Evolutionary conservation across 2,329 filamentous ascomycete species (phyloP).

Genomic region (Coniosporium uncinatum): DNA sequence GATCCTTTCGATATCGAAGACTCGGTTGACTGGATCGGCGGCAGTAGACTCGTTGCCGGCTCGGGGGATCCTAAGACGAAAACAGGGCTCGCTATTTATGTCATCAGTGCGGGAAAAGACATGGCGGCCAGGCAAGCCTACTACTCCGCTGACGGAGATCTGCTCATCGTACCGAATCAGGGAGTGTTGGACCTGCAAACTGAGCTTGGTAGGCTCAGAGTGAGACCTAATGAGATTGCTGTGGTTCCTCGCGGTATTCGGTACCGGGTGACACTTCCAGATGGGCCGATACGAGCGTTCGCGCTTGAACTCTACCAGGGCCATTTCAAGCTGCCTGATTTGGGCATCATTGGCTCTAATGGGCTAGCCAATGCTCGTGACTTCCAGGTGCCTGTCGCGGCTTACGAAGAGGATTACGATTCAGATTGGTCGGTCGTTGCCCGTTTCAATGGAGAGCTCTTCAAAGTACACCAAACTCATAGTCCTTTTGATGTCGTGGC

Average conservation of each 20-base stretch:
- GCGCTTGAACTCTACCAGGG: slow-evolving; percentile 62
- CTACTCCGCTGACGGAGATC: slow-evolving; percentile 73
- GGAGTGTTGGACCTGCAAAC: slow-evolving; percentile 63
- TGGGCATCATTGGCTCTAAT: slow-evolving; percentile 61
- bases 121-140: slow-evolving; percentile 75
- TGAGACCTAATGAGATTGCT: slow-evolving; percentile 62
- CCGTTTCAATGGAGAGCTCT: slow-evolving; percentile 58
- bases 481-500: slow-evolving; percentile 67
- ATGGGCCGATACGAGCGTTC: slow-evolving; percentile 58
- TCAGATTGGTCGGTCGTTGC: slow-evolving; percentile 49
- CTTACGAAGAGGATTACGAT: slow-evolving; percentile 39
- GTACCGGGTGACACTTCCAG: slow-evolving; percentile 53
- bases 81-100: slow-evolving; percentile 71
- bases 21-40: slow-evolving; percentile 62
- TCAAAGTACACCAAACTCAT: slow-evolving; percentile 54
- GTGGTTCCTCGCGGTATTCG: slow-evolving; percentile 62
- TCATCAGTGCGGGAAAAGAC: slow-evolving; percentile 73
- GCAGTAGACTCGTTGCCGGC: slow-evolving; percentile 68
- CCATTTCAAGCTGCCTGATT: slow-evolving; percentile 59
- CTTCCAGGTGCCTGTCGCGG: slow-evolving; percentile 56
- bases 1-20: slow-evolving; percentile 71
- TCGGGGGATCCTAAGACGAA: slow-evolving; percentile 78
- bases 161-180: slow-evolving; percentile 60
- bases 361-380: slow-evolving; percentile 60
- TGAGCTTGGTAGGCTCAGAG: slow-evolving; percentile 57